Conservation (phyloP, 139 green algal species). For the Ulvella scutata region DNA sequence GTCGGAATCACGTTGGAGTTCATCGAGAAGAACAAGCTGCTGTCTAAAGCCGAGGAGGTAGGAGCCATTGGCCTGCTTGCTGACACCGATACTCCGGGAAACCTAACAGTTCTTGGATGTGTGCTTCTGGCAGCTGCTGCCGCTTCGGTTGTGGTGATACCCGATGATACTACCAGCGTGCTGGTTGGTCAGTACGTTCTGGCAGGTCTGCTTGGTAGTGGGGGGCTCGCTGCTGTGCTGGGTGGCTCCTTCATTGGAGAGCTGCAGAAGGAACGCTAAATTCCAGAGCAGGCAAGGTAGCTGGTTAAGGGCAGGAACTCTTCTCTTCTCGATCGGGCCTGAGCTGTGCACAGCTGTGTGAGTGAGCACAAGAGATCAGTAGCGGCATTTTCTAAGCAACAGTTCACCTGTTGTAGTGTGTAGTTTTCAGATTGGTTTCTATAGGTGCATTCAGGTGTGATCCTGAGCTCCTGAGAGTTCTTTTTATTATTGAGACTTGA, state of each 20-base stretch:
- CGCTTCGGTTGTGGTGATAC: not conserved
- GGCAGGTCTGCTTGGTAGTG: not conserved
- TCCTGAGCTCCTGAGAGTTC: too few species aligned
- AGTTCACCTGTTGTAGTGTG: too few species aligned
- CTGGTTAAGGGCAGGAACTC: too few species aligned
- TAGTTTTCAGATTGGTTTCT: too few species aligned
- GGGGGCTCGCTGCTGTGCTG: not conserved
- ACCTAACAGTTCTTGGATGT: not conserved
- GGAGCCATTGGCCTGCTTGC: not conserved
- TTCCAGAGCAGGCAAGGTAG: too few species aligned
- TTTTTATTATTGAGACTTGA: too few species aligned
- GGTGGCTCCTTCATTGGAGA: not conserved
- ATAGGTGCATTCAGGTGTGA: too few species aligned
- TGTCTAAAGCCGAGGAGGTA: not conserved
- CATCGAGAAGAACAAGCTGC: not conserved
- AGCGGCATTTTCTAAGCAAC: too few species aligned
- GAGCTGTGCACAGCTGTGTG: too few species aligned
- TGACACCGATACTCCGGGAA: not conserved
- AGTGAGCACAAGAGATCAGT: too few species aligned
- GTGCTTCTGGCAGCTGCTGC: not conserved
- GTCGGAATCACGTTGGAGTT: not conserved
- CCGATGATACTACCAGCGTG: not conserved
- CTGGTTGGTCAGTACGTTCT: not conserved
- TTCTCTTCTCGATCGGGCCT: too few species aligned
- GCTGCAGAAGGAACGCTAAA: conserved; percentile 3